A percentile compares a stretch with the other conserved stretches of the same genome.
Evolutionary conservation across 1,139 yeast species (phyloP).

Genomic region (Hyphopichia khmerensis): DNA sequence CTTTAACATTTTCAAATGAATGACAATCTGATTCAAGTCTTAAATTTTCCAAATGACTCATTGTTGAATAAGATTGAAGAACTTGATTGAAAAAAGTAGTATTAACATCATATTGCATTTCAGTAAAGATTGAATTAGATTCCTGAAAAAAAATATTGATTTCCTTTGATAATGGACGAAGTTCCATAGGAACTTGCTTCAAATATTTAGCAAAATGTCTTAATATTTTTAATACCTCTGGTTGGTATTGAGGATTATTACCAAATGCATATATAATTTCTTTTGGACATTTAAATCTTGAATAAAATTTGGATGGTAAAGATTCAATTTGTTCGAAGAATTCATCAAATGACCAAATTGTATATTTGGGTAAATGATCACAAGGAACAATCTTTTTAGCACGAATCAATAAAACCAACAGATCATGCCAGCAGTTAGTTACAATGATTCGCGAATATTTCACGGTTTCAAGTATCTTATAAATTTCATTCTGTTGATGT

Average conservation of each 20-base stretch:
- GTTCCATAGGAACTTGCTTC: not conserved
- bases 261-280: slow-evolving; percentile 6
- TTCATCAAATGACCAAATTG: slow-evolving; percentile 3
- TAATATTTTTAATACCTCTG: slow-evolving; percentile 6
- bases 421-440: slow-evolving; percentile 1
- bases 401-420: not conserved
- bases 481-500: not conserved
- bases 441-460: slow-evolving; percentile 3
- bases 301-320: not conserved
- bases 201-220: slow-evolving; percentile 6
- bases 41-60: slow-evolving; percentile 1
- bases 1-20: not conserved
- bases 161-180: slow-evolving; percentile 3
- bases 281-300: not conserved
- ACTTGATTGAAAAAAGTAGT: slow-evolving; percentile 5
- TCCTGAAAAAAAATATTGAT: slow-evolving; percentile 1
- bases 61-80: not conserved
- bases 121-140: slow-evolving; percentile 1
- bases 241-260: slow-evolving; percentile 2
- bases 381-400: slow-evolving; percentile 3
- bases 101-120: slow-evolving; percentile 5
- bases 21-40: slow-evolving; percentile 1
- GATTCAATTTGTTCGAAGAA: not conserved
- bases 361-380: slow-evolving; percentile 2
- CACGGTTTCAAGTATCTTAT: not conserved